These are phyloP conservation scores for Chernovozyma aurita DNA, from an alignment of 1,139 yeast genomes.

Conservation along the genomic window DNA sequence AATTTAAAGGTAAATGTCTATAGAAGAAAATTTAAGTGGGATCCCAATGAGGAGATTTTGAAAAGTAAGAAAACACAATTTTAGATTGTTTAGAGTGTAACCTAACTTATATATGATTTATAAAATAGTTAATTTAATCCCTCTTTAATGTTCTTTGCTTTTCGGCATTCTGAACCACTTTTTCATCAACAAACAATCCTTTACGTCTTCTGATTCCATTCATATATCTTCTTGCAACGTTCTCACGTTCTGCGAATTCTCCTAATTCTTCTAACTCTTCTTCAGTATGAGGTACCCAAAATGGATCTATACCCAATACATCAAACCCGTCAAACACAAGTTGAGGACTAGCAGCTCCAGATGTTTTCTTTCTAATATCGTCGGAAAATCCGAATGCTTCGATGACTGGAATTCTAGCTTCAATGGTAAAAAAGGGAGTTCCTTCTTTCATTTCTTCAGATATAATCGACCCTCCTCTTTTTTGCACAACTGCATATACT, in stretches of 20 bases:
- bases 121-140: constrained; percentile 35
- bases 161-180: constrained; percentile 86
- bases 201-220: constrained; percentile 77
- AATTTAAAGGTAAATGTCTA: not conserved
- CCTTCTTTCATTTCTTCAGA: constrained; percentile 98
- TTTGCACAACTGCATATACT: constrained; percentile 91
- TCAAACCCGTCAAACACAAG: constrained; percentile 87
- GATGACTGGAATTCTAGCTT: constrained; percentile 84
- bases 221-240: constrained; percentile 83
- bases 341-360: constrained; percentile 98
- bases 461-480: constrained; percentile 77
- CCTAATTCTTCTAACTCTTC: constrained; percentile 94
- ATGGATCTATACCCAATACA: constrained; percentile 85
- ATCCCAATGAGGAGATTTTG: no score
- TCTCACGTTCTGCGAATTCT: constrained; percentile 88
- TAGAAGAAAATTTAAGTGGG: not conserved
- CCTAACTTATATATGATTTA: no score
- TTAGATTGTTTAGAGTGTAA: no score
- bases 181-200: constrained; percentile 87
- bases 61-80: no score
- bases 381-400: constrained; percentile 97
- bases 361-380: constrained; percentile 86
- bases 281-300: constrained; percentile 99
- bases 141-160: constrained; percentile 83
- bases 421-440: constrained; percentile 88